A percentile compares a stretch with the other conserved stretches of the same genome.
Conservation (phyloP, 305 asterid species). For the Fraxinus baroniana region DNA sequence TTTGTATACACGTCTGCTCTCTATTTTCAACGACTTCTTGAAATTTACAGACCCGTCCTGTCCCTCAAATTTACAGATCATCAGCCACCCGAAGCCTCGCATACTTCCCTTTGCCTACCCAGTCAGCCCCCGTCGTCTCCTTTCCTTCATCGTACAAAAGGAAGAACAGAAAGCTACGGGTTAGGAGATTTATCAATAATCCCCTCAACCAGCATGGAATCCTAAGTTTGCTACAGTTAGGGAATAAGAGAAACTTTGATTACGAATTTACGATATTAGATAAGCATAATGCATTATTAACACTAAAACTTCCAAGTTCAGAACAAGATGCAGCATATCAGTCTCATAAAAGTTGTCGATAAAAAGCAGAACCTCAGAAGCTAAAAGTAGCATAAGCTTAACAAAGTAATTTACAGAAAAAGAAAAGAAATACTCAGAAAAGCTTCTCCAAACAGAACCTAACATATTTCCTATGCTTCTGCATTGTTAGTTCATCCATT, state of each 20-base stretch:
- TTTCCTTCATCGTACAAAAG: neutral
- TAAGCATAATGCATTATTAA: constrained; percentile 24
- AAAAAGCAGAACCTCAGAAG: constrained; percentile 12
- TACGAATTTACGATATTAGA: neutral
- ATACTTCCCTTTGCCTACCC: neutral
- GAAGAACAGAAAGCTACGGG: neutral
- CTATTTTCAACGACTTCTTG: too few relatives aligned
- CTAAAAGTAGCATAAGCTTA: constrained; percentile 21
- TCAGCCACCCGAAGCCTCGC: neutral
- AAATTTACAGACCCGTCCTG: too few relatives aligned
- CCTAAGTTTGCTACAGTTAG: neutral
- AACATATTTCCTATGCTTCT: neutral
- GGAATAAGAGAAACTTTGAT: neutral
- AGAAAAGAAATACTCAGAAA: constrained; percentile 15
- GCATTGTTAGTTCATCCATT: constrained; percentile 17
- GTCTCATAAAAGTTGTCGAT: neutral
- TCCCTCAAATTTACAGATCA: too few relatives aligned
- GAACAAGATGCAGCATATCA: constrained; percentile 16
- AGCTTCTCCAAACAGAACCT: constrained; percentile 18
- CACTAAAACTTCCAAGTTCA: constrained; percentile 20
- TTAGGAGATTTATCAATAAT: neutral
- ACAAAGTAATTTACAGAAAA: constrained; percentile 15
- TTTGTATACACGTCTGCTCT: too few relatives aligned
- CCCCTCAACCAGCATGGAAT: neutral
- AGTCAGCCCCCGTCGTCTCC: neutral